A percentile compares a stretch with the other conserved stretches of the same genome.
Evolutionary conservation across 352 stramenopile genomes (phyloP).

Genomic region (Phytophthora tubulina): DNA sequence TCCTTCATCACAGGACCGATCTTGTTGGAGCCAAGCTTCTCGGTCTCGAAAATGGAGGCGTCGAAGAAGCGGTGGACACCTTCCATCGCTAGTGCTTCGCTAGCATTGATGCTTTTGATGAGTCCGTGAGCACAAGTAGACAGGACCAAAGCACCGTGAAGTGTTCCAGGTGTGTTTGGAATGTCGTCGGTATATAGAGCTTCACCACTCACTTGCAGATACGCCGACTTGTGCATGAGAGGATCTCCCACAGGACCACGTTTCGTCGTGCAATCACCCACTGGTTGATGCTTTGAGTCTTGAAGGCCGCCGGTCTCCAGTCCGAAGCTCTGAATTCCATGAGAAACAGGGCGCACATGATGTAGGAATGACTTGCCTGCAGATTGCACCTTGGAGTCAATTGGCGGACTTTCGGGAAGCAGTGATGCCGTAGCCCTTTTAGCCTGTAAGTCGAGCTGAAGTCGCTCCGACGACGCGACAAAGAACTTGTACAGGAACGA

Average conservation of each 20-base stretch:
- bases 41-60: conserved; percentile 70
- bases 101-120: conserved; percentile 91
- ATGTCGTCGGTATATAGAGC: conserved; percentile 97
- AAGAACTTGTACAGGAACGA: conserved; percentile 98
- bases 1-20: conserved; percentile 88
- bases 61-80: conserved; percentile 93
- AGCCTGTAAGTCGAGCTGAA: conserved; percentile 57
- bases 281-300: conserved; percentile 66
- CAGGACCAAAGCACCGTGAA: conserved; percentile 94
- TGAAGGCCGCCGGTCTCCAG: conserved; percentile 71
- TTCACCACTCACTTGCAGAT: conserved; percentile 95
- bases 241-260: conserved; percentile 88
- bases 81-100: conserved; percentile 80
- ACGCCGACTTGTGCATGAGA: conserved; percentile 93
- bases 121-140: conserved; percentile 81
- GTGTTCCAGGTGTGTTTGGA: conserved; percentile 79
- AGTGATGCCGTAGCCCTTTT: conserved; percentile 12
- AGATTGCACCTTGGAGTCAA: conserved; percentile 57
- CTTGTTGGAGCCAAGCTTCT: conserved; percentile 75
- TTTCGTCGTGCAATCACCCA: conserved; percentile 49
- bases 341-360: conserved; percentile 58
- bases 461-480: conserved; percentile 66
- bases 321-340: conserved; percentile 68
- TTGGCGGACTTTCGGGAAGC: conserved; percentile 37
- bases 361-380: conserved; percentile 69